A percentile compares a stretch with the other conserved stretches of the same genome.
Conservation (phyloP, 164 flowering plant genomes). For the Annona squamosa region DNA sequence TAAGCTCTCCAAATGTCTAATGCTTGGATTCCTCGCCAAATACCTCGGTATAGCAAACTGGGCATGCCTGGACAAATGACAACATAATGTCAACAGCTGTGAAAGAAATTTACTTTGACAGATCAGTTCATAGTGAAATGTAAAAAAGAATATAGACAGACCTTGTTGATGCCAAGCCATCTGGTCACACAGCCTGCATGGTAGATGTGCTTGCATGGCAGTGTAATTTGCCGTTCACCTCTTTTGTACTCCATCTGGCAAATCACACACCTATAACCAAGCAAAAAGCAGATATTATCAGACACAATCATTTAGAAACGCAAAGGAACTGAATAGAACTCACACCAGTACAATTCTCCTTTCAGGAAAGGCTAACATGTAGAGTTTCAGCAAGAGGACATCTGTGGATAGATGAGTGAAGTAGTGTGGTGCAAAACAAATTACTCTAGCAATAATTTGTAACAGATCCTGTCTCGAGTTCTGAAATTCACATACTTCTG, state of each 20-base stretch:
- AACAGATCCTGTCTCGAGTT: no score
- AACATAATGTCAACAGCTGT: neutral
- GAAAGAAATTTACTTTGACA: no score
- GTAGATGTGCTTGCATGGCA: slow-evolving; percentile 86
- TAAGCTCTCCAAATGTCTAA: neutral
- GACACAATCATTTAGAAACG: neutral
- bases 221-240: slow-evolving; percentile 57
- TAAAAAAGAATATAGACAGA: slow-evolving; percentile 14
- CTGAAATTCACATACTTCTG: no score
- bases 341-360: no score
- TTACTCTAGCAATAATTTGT: no score
- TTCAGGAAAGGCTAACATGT: no score
- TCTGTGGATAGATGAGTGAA: no score
- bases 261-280: slow-evolving; percentile 60
- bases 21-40: neutral
- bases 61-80: slow-evolving; percentile 16
- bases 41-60: slow-evolving; percentile 17
- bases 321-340: neutral
- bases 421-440: no score
- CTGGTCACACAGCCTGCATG: slow-evolving; percentile 62
- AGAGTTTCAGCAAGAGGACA: no score
- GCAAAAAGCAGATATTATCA: neutral
- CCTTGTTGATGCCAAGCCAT: slow-evolving; percentile 98
- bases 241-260: slow-evolving; percentile 93
- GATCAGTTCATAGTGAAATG: neutral